A percentile compares a stretch with the other conserved stretches of the same genome.
Conservation (phyloP, 1,284 basidiomycete species). For the Puccinia coronata region DNA sequence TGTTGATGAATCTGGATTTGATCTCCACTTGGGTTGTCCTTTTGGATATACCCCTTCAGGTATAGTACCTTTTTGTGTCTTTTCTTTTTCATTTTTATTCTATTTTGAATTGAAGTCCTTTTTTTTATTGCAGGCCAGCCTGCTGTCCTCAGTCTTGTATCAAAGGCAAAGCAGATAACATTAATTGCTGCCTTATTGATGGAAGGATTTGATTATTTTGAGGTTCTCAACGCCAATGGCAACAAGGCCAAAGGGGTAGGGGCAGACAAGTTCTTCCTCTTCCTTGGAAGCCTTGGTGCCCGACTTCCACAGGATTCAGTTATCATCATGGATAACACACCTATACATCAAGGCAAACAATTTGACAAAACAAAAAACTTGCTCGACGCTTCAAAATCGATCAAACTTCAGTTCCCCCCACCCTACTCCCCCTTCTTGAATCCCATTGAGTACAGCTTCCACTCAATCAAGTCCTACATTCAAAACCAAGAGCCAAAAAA, state of each 20-base stretch:
- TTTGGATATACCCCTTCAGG: slow-evolving; percentile 20
- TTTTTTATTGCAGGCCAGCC: background rate
- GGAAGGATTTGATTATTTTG: slow-evolving; percentile 23
- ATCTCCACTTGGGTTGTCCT: background rate
- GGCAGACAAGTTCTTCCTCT: slow-evolving; percentile 32
- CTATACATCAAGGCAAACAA: slow-evolving; percentile 2
- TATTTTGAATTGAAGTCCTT: background rate
- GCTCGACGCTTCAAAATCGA: background rate
- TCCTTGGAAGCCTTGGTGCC: slow-evolving; percentile 21
- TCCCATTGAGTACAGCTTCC: background rate
- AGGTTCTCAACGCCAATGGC: background rate
- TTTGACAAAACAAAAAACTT: background rate
- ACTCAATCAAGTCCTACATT: background rate
- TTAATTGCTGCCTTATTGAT: slow-evolving; percentile 32
- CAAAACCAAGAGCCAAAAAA: background rate
- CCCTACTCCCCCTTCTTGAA: slow-evolving; percentile 12
- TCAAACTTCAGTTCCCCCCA: background rate
- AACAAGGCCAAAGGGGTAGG: background rate
- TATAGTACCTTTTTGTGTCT: no score
- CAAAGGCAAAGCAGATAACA: background rate
- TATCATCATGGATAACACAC: slow-evolving; percentile 8
- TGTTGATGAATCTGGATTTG: slow-evolving; percentile 20
- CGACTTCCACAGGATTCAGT: background rate
- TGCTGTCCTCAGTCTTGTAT: background rate
- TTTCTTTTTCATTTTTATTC: background rate